These are phyloP conservation scores for Nannizziopsis barbatae DNA, from an alignment of 2,329 filamentous ascomycete genomes.

Conservation along the genomic window DNA sequence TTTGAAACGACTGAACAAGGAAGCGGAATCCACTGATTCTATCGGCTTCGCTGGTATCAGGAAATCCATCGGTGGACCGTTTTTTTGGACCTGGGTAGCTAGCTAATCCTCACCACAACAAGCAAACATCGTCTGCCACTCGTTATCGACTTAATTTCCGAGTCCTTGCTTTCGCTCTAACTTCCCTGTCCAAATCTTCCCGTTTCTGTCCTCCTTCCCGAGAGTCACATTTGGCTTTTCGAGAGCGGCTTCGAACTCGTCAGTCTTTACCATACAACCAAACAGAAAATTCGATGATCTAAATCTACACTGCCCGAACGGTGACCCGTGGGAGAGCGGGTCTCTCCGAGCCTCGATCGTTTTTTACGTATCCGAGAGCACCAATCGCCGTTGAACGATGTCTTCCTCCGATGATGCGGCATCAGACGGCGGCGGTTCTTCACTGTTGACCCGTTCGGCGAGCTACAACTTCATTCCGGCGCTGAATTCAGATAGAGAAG, in stretches of 20 bases:
- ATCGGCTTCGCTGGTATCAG: not conserved
- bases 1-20: slow-evolving; percentile 3
- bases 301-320: not conserved
- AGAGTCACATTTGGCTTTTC: not conserved
- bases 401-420: slow-evolving; percentile 22
- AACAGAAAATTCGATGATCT: slow-evolving; percentile 2
- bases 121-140: too few species aligned
- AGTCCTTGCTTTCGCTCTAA: not conserved
- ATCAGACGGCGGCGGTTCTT: slow-evolving; percentile 16
- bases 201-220: not conserved
- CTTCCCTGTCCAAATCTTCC: not conserved
- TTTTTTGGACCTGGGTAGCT: not conserved
- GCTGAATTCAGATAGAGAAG: slow-evolving; percentile 25
- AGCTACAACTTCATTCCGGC: slow-evolving; percentile 48
- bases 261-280: not conserved
- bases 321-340: slow-evolving; percentile 31
- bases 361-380: slow-evolving; percentile 3
- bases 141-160: not conserved
- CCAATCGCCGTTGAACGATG: slow-evolving; percentile 22
- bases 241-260: not conserved
- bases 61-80: not conserved
- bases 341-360: slow-evolving; percentile 23
- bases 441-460: slow-evolving; percentile 42
- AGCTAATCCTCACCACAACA: not conserved
- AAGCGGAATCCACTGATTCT: not conserved